Percentiles rank a stretch among this genome's conserved stretches.
Conservation (phyloP, 805 yeast genomes). For the Cyberlindnera mrakii region DNA sequence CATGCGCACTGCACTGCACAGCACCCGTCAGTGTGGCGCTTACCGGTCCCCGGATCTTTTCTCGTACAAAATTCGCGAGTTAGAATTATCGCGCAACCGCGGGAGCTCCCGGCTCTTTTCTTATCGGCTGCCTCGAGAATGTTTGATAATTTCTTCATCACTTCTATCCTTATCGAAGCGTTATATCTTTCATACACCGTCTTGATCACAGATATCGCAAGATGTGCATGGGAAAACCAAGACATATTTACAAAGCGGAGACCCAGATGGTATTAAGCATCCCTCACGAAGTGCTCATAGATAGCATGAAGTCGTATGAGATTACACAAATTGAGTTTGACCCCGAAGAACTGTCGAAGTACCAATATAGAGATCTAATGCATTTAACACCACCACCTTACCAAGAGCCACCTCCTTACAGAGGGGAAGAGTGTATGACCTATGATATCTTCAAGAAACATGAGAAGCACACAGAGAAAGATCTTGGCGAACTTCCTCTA, state of each 20-base stretch:
- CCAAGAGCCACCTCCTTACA: neutral
- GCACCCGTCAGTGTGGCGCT: too few relatives aligned
- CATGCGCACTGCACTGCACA: too few relatives aligned
- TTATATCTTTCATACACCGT: too few relatives aligned
- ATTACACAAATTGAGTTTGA: constrained; percentile 10
- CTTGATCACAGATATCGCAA: too few relatives aligned
- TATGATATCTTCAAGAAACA: neutral
- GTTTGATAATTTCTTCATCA: too few relatives aligned
- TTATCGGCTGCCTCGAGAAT: too few relatives aligned
- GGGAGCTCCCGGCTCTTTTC: too few relatives aligned
- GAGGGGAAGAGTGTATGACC: neutral
- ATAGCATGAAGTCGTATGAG: constrained; percentile 4
- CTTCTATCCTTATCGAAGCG: too few relatives aligned
- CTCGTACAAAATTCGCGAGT: too few relatives aligned
- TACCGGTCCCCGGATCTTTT: too few relatives aligned
- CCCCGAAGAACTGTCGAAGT: constrained; percentile 1
- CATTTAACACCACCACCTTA: neutral
- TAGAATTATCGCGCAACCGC: too few relatives aligned
- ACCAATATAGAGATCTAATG: neutral
- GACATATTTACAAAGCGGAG: constrained; percentile 1
- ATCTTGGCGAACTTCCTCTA: too few relatives aligned
- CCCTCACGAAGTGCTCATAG: constrained; percentile 10
- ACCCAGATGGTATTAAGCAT: neutral
- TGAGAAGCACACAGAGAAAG: neutral
- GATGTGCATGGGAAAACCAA: constrained; percentile 14